Conservation (phyloP, 2,329 filamentous ascomycete species). For the Ilyonectria sp. region DNA sequence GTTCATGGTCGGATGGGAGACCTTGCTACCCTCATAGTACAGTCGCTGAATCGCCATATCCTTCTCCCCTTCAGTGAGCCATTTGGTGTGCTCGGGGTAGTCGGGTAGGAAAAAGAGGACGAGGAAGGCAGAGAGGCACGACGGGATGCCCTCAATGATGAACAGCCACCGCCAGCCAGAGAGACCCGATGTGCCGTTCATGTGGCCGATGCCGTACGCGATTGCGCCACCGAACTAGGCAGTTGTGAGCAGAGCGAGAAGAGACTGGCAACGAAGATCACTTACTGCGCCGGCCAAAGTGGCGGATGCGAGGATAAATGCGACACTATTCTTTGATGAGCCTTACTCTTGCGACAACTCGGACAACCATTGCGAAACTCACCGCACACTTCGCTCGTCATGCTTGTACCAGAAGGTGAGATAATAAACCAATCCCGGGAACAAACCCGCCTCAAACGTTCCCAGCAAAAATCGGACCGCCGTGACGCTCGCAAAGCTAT, state of each 20-base stretch:
- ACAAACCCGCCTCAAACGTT: constrained; percentile 79
- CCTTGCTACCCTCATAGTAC: constrained; percentile 65
- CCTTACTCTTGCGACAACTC: constrained; percentile 15
- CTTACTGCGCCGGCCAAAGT: constrained; percentile 76
- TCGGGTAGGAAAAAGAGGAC: constrained; percentile 80
- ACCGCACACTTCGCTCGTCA: constrained; percentile 76
- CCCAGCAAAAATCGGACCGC: constrained; percentile 79
- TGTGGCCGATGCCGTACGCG: constrained; percentile 80
- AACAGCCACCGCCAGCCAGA: constrained; percentile 80
- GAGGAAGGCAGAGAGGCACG: constrained; percentile 72
- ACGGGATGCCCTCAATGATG: constrained; percentile 76
- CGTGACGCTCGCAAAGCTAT: constrained; percentile 74
- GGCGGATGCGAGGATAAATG: constrained; percentile 78
- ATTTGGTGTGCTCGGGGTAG: constrained; percentile 75
- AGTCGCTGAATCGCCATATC: constrained; percentile 65
- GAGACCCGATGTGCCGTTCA: constrained; percentile 74
- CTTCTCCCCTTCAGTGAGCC: constrained; percentile 73
- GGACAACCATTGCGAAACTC: constrained; percentile 29
- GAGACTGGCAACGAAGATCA: constrained; percentile 1
- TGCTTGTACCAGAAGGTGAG: constrained; percentile 83
- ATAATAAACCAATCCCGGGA: constrained; percentile 73
- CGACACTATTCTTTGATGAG: constrained; percentile 63
- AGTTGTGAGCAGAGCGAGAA: constrained; percentile 15
- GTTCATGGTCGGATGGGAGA: constrained; percentile 73
- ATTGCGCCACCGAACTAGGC: constrained; percentile 76